phyloP scores from a whole-genome alignment of 2,329 filamentous ascomycete species.

The Dichotomopilus funicola region DNA sequence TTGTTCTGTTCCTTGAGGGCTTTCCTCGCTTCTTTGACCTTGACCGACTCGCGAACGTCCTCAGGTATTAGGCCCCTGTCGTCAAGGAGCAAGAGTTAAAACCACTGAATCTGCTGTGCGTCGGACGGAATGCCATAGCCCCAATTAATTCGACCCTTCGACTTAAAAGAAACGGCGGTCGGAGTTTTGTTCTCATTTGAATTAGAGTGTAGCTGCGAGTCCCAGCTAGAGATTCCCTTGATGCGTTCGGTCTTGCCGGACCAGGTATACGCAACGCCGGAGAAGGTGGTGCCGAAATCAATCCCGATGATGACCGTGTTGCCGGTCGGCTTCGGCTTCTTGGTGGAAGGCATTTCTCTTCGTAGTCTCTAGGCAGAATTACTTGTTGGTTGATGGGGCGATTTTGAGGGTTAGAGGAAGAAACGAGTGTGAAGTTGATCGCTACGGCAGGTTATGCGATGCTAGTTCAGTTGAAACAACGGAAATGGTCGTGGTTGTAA shows the following conservation, averaged over 20 bases:
- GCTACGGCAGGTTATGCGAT: too few species aligned
- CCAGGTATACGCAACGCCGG: conserved; percentile 36
- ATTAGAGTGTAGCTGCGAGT: conserved; percentile 18
- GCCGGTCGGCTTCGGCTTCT: not conserved
- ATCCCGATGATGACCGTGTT: conserved; percentile 34
- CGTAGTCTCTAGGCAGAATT: too few species aligned
- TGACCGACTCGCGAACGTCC: conserved; percentile 28
- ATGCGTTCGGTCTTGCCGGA: conserved; percentile 25
- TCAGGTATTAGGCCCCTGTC: conserved; percentile 23
- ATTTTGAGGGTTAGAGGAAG: too few species aligned
- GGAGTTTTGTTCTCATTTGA: conserved; percentile 30
- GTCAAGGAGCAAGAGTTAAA: conserved; percentile 37
- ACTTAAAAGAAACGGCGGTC: conserved; percentile 23
- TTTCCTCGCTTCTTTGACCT: conserved; percentile 27
- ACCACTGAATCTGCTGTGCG: conserved; percentile 31
- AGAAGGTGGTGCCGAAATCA: conserved; percentile 44
- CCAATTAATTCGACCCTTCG: conserved; percentile 21
- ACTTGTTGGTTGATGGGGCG: too few species aligned
- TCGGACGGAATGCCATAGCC: conserved; percentile 27
- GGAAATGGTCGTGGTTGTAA: too few species aligned
- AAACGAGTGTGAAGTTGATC: too few species aligned
- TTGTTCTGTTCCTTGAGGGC: conserved; percentile 16
- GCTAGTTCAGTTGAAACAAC: too few species aligned
- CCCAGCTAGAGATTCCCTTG: conserved; percentile 30
- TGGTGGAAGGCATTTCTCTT: too few species aligned